Conservation (phyloP, 1,284 basidiomycete species). For the Moniliophthora roreri region DNA sequence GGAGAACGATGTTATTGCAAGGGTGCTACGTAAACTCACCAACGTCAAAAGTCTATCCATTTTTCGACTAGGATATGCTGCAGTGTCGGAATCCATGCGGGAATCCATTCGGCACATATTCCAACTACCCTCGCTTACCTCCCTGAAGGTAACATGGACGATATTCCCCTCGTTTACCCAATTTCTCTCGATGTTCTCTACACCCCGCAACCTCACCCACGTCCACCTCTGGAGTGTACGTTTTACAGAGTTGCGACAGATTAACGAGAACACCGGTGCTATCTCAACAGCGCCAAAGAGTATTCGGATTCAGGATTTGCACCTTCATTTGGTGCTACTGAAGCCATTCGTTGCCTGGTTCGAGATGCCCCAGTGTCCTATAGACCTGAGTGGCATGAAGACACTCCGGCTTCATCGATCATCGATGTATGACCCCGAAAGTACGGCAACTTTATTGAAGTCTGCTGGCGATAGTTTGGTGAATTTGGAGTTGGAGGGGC, state of each 20-base stretch:
- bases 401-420: not conserved
- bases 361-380: not conserved
- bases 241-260: not conserved
- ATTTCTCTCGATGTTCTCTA: not conserved
- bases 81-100: not conserved
- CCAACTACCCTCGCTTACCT: not conserved
- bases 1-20: not conserved
- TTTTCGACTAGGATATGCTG: not conserved
- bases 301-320: not conserved
- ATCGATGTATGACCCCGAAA: not conserved
- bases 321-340: not conserved
- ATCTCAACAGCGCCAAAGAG: not conserved
- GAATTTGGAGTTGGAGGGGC: not conserved
- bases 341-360: not conserved
- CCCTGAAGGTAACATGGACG: not conserved
- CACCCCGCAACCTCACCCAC: not conserved
- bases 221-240: not conserved
- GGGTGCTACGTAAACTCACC: not conserved
- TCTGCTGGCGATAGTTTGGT: not conserved
- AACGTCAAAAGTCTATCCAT: not conserved
- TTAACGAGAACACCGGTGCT: not conserved
- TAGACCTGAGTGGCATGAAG: not conserved
- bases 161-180: not conserved
- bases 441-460: not conserved
- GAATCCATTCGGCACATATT: not conserved